These are phyloP conservation scores for Prototheca cutis DNA, from an alignment of 163 green algal species.

Conservation along the genomic window DNA sequence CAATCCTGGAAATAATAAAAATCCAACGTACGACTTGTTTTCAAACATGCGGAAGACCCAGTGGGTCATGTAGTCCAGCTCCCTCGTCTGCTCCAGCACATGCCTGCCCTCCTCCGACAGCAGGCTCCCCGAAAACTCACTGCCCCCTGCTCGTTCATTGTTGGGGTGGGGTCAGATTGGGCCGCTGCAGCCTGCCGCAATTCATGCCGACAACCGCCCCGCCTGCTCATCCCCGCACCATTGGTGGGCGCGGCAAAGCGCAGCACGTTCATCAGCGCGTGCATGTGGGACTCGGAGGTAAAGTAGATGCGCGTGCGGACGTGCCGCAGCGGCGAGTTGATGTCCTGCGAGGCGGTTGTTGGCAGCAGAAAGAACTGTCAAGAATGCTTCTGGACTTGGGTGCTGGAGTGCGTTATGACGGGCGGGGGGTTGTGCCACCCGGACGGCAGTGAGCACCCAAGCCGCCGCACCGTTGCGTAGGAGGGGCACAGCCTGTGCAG, in stretches of 20 bases:
- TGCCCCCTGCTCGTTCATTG: too few species aligned
- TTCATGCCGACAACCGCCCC: too few species aligned
- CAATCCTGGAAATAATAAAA: neutral
- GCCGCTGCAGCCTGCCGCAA: too few species aligned
- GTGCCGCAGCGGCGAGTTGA: constrained; percentile 89
- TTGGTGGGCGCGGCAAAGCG: constrained; percentile 51
- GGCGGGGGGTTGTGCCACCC: too few species aligned
- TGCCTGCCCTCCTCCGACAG: constrained; percentile 8
- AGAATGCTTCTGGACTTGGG: too few species aligned
- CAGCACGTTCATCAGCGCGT: constrained; percentile 92
- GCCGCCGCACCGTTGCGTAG: constrained; percentile 45
- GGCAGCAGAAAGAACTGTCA: neutral
- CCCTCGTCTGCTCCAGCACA: constrained; percentile 44
- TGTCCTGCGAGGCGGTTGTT: constrained; percentile 38
- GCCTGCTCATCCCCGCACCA: too few species aligned
- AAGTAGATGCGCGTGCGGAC: constrained; percentile 98
- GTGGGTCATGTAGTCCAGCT: constrained; percentile 93
- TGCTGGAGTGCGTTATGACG: too few species aligned
- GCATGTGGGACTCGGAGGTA: constrained; percentile 94
- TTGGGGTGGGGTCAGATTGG: too few species aligned
- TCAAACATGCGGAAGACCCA: constrained; percentile 92
- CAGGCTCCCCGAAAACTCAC: too few species aligned
- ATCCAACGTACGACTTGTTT: constrained; percentile 45
- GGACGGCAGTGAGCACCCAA: too few species aligned
- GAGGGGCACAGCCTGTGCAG: constrained; percentile 57